phyloP scores from a whole-genome alignment of 176 grass and related monocot species.

The Canna indica region DNA sequence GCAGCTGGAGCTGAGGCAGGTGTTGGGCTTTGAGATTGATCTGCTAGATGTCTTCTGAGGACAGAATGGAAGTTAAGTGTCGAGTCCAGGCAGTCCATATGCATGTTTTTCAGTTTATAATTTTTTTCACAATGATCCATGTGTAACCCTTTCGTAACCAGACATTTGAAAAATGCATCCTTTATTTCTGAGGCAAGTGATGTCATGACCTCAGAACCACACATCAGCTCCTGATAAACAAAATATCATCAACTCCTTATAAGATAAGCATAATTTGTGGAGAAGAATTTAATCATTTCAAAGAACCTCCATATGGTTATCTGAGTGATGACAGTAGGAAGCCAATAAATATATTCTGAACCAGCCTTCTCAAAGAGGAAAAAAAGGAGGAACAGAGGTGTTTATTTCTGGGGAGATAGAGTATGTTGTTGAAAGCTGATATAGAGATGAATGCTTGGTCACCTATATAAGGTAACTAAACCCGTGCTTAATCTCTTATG shows the following conservation, averaged over 20 bases:
- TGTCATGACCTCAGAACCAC: background rate
- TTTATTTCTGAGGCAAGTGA: background rate
- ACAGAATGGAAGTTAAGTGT: background rate
- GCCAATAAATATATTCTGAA: background rate
- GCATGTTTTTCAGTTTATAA: background rate
- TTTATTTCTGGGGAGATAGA: too few species aligned
- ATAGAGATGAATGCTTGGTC: background rate
- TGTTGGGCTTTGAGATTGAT: background rate
- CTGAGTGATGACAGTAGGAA: background rate
- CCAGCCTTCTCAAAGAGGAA: background rate
- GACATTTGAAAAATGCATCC: background rate
- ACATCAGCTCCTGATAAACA: background rate
- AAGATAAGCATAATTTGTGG: background rate
- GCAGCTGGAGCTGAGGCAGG: background rate
- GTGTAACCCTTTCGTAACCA: slow-evolving; percentile 3
- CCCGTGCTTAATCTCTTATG: background rate
- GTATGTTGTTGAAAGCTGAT: background rate
- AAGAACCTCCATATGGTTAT: background rate
- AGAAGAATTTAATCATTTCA: background rate
- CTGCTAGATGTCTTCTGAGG: slow-evolving; percentile 8
- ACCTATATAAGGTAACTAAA: background rate
- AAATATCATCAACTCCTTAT: background rate
- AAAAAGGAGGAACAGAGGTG: too few species aligned
- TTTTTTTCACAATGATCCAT: background rate
- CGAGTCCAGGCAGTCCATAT: background rate